Base-by-base conservation (phyloP, 202 grass and related monocot species). In the Panicum hallii region DNA sequence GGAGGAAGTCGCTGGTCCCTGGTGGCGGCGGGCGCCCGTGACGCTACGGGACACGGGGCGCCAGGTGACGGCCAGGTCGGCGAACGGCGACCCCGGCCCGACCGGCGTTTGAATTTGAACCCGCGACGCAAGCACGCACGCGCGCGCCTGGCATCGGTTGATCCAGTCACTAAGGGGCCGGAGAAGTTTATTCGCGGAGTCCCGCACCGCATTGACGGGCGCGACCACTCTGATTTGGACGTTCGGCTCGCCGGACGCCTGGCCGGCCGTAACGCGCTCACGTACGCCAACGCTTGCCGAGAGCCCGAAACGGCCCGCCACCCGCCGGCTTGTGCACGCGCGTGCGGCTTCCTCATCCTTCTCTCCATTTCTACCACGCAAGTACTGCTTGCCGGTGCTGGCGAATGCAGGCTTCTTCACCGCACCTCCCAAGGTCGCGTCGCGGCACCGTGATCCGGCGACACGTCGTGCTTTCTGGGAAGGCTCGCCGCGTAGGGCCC, bases 31-130 rank as follows among this genome's bases (percentile, higher is more conserved):
- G 5, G 15, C 15, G 62, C 85, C 57, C 78, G 78, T 82, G 85
- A 87, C 78, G 67, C 78, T 76, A 82, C 19, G 36, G 10, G 15
- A 87, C 85, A 82, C 58, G 16, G 48, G 9, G 2, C 15, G 47
- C 47, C 81, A 56, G 82, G 36, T 45, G 62, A n/a, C 42, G 57
- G 14, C 43, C 43, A 20, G 74, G 45, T 52, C 75, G 83, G 45
- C 52, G 5, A 63, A 41, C 82, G 53, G 28, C 63, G 81, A 74
- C 62, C 76, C 64, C 14, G 23, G 20, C 77, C 46, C 58, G 15
- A 4, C 57, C 38, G 49, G 49, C 49, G 48, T 20, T 12, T n/a
- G 72, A 40, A 43, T 43, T 43, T 10, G 44, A 46, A 2, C 44
- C 9, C 30, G 4, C 17, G 46, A 54, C 3, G 14, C 50, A 54